phyloP scores from a whole-genome alignment of 2,329 filamentous ascomycete genomes.

The Zasmidium cellare region DNA sequence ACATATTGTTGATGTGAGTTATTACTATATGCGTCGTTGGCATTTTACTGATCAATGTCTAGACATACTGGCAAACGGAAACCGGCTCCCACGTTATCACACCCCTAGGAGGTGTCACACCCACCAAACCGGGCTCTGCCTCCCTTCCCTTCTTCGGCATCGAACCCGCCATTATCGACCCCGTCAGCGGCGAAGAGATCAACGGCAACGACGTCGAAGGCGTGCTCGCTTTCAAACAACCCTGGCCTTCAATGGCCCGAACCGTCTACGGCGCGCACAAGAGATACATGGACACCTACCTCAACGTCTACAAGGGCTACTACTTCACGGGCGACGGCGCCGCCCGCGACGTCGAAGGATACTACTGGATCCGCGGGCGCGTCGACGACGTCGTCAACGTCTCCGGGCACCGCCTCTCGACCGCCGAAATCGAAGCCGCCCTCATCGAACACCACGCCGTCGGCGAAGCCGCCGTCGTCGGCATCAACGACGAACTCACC shows the following conservation, averaged over 20 bases:
- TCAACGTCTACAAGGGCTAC: slow-evolving; percentile 97
- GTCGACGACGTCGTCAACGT: slow-evolving; percentile 99
- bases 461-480: slow-evolving; percentile 93
- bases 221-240: slow-evolving; percentile 93
- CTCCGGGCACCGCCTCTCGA: slow-evolving; percentile 91
- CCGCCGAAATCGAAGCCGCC: slow-evolving; percentile 95
- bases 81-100: slow-evolving; percentile 96
- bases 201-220: slow-evolving; percentile 96
- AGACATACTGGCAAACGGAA: slow-evolving; percentile 99
- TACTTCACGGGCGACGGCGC: slow-evolving; percentile 96
- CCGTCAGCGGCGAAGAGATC: slow-evolving; percentile 89
- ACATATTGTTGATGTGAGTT: slow-evolving; percentile 88
- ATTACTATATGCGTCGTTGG: neutral
- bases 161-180: slow-evolving; percentile 95
- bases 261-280: slow-evolving; percentile 98
- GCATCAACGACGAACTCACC: slow-evolving; percentile 88
- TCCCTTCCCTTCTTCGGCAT: slow-evolving; percentile 98
- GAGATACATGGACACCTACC: slow-evolving; percentile 97
- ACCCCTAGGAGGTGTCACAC: slow-evolving; percentile 86
- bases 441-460: slow-evolving; percentile 88
- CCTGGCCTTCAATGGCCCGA: slow-evolving; percentile 97
- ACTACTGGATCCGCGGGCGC: slow-evolving; percentile 99
- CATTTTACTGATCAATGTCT: slow-evolving; percentile 23
- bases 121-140: slow-evolving; percentile 94
- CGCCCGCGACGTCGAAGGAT: slow-evolving; percentile 93